Evolutionary conservation across 2,329 filamentous ascomycete species (phyloP).

Genomic region (Aspergillus ruber): DNA sequence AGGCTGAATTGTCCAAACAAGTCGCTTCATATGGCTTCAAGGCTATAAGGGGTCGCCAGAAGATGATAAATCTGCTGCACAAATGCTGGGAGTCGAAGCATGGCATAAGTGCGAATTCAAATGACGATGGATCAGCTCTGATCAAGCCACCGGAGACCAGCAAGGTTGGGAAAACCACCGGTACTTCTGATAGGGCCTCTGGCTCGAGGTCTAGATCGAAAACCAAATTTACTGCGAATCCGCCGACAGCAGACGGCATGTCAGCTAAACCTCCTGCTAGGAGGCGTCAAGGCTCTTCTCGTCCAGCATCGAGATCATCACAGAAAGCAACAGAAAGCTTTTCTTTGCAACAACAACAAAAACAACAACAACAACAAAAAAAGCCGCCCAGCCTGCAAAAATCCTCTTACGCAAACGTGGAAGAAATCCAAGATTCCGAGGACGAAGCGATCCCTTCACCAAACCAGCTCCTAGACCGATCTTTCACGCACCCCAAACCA

Average conservation of each 20-base stretch:
- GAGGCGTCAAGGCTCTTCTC: neutral
- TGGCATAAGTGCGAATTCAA: slow-evolving; percentile 15
- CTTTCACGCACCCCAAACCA: slow-evolving; percentile 5
- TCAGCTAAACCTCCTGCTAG: neutral
- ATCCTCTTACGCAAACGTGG: slow-evolving; percentile 20
- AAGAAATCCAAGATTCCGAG: slow-evolving; percentile 34
- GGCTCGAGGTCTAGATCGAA: slow-evolving; percentile 1
- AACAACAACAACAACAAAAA: neutral
- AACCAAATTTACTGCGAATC: slow-evolving; percentile 1
- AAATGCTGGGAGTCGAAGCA: slow-evolving; percentile 64
- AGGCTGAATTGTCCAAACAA: slow-evolving; percentile 56
- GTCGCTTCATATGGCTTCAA: slow-evolving; percentile 66
- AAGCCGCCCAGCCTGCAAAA: neutral
- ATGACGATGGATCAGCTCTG: slow-evolving; percentile 8
- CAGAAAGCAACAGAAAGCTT: neutral
- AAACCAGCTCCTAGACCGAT: slow-evolving; percentile 17
- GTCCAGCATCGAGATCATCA: neutral
- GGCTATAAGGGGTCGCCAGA: slow-evolving; percentile 58
- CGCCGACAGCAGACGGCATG: neutral
- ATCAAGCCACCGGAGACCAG: neutral
- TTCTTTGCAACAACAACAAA: neutral
- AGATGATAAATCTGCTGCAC: slow-evolving; percentile 64
- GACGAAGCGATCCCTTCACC: slow-evolving; percentile 28
- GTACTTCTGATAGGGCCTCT: neutral
- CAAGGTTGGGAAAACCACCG: slow-evolving; percentile 1